These are phyloP conservation scores for Porpolomopsis calyptriformis DNA, from an alignment of 768 basidiomycete genomes.

Conservation along the genomic window DNA sequence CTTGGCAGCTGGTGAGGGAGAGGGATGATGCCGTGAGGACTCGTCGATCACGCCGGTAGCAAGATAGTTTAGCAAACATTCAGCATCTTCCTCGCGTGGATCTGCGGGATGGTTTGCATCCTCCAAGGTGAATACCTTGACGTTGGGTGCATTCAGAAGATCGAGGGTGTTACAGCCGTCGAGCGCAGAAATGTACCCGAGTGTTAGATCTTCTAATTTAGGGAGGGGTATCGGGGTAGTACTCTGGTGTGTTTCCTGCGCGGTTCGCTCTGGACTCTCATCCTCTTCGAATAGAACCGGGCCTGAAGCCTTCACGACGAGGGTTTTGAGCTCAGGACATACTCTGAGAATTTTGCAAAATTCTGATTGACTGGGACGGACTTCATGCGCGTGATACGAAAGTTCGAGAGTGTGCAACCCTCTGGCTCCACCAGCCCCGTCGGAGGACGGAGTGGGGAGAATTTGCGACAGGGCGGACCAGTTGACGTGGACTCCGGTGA, in stretches of 20 bases:
- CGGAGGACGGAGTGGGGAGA: conserved; percentile 14
- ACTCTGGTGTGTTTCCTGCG: conserved; percentile 1
- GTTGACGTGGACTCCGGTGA: conserved; percentile 48
- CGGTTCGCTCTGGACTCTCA: neutral
- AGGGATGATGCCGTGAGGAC: conserved; percentile 11
- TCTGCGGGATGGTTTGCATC: conserved; percentile 35
- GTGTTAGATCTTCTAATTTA: conserved; percentile 25
- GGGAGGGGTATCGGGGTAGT: conserved; percentile 26
- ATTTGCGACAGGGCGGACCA: conserved; percentile 35
- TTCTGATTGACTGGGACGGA: conserved; percentile 39
- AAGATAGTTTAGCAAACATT: conserved; percentile 27
- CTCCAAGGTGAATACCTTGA: conserved; percentile 30
- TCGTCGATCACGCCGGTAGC: conserved; percentile 23
- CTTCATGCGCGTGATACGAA: conserved; percentile 41
- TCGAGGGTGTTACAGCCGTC: conserved; percentile 31
- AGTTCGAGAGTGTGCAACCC: conserved; percentile 33
- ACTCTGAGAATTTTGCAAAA: conserved; percentile 34
- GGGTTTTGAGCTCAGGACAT: conserved; percentile 29
- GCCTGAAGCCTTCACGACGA: conserved; percentile 42
- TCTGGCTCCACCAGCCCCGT: conserved; percentile 10
- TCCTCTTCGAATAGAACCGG: conserved; percentile 17
- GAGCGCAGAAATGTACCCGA: conserved; percentile 34
- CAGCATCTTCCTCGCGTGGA: conserved; percentile 30
- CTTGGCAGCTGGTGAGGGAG: conserved; percentile 4
- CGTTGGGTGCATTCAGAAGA: conserved; percentile 30